phyloP scores from a whole-genome alignment of 192 early-diverging fungal genomes.

The Chytriomyces sp. region DNA sequence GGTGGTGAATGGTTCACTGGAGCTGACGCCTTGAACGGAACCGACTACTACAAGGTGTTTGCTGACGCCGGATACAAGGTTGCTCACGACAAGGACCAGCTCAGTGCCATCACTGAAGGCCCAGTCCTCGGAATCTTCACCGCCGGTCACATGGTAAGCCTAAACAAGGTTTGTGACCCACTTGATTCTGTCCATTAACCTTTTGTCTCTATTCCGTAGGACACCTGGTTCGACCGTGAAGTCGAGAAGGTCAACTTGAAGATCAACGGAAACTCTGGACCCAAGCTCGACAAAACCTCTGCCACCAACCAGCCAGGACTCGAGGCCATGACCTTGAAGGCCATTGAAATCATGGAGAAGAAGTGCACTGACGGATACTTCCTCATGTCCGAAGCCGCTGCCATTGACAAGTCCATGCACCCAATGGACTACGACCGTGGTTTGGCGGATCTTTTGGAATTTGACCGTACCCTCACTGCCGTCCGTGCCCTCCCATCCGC shows the following conservation, averaged over 20 bases:
- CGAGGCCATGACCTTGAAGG: constrained; percentile 64
- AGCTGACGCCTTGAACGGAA: constrained; percentile 28
- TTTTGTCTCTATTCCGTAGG: constrained; percentile 9
- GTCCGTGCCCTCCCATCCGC: constrained; percentile 60
- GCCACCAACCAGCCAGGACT: constrained; percentile 65
- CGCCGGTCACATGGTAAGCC: constrained; percentile 47
- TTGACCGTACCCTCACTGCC: constrained; percentile 64
- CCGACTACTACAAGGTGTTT: constrained; percentile 45
- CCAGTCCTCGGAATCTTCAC: constrained; percentile 70
- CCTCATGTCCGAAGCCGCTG: constrained; percentile 70
- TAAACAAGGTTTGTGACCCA: background rate
- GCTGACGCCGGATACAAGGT: constrained; percentile 62
- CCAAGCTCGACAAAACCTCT: constrained; percentile 46
- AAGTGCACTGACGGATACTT: constrained; percentile 67
- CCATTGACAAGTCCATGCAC: constrained; percentile 69
- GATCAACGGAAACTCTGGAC: constrained; percentile 38
- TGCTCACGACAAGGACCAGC: constrained; percentile 51
- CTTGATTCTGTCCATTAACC: background rate
- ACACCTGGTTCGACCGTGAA: constrained; percentile 70
- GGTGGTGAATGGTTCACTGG: constrained; percentile 64
- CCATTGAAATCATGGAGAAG: constrained; percentile 64
- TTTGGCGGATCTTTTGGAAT: constrained; percentile 67
- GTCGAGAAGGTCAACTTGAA: constrained; percentile 58
- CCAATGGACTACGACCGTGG: constrained; percentile 67
- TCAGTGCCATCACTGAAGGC: constrained; percentile 55